phyloP scores from a whole-genome alignment of 192 early-diverging fungal genomes.

The Phlyctochytrium bullatum region DNA sequence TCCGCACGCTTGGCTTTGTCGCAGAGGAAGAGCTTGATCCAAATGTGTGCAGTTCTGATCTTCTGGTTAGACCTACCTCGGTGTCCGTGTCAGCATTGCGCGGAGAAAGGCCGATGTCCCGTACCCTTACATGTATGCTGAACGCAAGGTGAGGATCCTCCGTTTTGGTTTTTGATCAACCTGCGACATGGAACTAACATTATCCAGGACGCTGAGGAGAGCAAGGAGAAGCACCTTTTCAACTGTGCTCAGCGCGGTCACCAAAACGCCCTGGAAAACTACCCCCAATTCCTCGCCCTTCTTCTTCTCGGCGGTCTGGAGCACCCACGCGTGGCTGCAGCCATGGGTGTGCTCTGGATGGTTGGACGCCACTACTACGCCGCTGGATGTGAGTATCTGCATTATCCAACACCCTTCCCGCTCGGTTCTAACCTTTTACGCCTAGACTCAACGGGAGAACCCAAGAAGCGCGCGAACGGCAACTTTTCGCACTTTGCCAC shows the following conservation, averaged over 20 bases:
- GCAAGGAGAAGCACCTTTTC: constrained; percentile 64
- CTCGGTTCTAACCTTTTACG: background rate
- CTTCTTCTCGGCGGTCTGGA: constrained; percentile 51
- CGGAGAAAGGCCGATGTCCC: constrained; percentile 62
- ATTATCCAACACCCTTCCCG: constrained; percentile 13
- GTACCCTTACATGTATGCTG: constrained; percentile 53
- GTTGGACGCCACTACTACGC: constrained; percentile 53
- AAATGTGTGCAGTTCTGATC: too few species aligned
- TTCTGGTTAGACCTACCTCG: constrained; percentile 53
- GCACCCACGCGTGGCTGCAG: constrained; percentile 55
- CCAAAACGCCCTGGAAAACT: constrained; percentile 68
- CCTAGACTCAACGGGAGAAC: constrained; percentile 56
- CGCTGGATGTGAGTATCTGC: too few species aligned
- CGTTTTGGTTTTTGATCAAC: background rate
- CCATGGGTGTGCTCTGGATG: constrained; percentile 51
- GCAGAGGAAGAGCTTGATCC: too few species aligned
- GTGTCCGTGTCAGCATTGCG: constrained; percentile 46
- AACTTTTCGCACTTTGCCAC: background rate
- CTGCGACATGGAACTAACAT: constrained; percentile 55
- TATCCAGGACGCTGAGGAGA: constrained; percentile 63
- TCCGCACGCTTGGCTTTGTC: too few species aligned
- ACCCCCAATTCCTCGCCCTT: constrained; percentile 52
- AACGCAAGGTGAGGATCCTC: background rate
- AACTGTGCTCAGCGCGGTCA: constrained; percentile 64
- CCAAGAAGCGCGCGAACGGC: constrained; percentile 44